phyloP scores from a whole-genome alignment of 257 asterid genomes.

The Salvia miltiorrhiza region DNA sequence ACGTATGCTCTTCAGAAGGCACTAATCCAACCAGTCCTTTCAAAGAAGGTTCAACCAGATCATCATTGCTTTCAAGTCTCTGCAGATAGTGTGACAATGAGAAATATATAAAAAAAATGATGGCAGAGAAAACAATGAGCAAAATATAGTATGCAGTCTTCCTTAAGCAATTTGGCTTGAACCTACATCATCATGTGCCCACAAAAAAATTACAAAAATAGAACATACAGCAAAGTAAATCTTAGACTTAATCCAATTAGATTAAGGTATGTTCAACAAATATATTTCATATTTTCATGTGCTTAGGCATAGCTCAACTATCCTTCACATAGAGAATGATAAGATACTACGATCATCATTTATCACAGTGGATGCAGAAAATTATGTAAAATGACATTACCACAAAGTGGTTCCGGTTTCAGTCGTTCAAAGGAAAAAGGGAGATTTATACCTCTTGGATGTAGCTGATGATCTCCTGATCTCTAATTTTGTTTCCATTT shows the following conservation, averaged over 20 bases:
- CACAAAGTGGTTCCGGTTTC: background rate
- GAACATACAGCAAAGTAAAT: background rate
- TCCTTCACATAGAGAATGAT: background rate
- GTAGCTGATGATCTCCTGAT: constrained; percentile 47
- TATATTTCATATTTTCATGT: background rate
- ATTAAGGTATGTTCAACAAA: background rate
- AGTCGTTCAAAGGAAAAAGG: background rate
- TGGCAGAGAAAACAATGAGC: background rate
- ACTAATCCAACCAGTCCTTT: constrained; percentile 59
- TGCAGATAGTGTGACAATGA: constrained; percentile 26
- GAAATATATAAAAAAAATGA: background rate
- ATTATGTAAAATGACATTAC: background rate
- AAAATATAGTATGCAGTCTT: background rate
- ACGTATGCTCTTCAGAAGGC: constrained; percentile 66
- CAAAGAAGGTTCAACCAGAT: constrained; percentile 38
- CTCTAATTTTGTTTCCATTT: constrained; percentile 58
- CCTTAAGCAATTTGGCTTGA: background rate
- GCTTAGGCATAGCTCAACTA: background rate
- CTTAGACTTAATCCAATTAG: background rate
- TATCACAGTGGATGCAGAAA: background rate
- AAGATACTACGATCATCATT: background rate
- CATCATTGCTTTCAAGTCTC: constrained; percentile 63
- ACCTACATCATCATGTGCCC: background rate
- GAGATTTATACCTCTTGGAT: constrained; percentile 52
- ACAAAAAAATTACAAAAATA: background rate